Percentiles rank a stretch among this genome's conserved stretches.
These are phyloP conservation scores for Ceratocystis cubensis DNA, from an alignment of 2,329 filamentous ascomycete genomes.

Conservation along the genomic window DNA sequence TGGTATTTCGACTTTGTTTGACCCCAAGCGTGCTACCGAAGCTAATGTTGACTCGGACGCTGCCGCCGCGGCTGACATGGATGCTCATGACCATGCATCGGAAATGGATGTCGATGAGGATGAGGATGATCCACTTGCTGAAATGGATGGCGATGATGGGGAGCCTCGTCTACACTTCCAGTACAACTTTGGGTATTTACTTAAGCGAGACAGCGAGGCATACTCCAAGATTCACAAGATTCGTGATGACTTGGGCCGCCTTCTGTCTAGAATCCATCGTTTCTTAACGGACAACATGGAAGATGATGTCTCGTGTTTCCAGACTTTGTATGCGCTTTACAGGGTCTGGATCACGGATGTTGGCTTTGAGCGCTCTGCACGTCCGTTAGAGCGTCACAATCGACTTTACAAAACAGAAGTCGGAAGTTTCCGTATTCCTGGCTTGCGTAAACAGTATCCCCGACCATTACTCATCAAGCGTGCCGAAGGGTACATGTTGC, in stretches of 20 bases:
- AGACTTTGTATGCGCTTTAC: conserved; percentile 81
- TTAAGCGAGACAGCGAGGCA: conserved; percentile 42
- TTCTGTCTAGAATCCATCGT: conserved; percentile 69
- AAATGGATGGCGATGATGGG: conserved; percentile 58
- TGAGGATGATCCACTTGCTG: conserved; percentile 43
- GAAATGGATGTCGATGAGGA: conserved; percentile 35
- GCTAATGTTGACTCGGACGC: conserved; percentile 29
- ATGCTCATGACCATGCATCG: conserved; percentile 30
- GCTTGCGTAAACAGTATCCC: conserved; percentile 82
- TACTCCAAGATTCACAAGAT: conserved; percentile 71
- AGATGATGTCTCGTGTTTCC: conserved; percentile 93
- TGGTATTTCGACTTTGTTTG: conserved; percentile 80
- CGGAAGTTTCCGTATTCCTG: conserved; percentile 86
- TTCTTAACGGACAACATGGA: conserved; percentile 78
- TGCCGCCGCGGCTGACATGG: conserved; percentile 38
- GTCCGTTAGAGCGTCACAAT: conserved; percentile 77
- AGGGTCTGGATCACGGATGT: conserved; percentile 96
- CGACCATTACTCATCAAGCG: conserved; percentile 82
- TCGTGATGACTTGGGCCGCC: conserved; percentile 64
- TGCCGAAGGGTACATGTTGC: conserved; percentile 86
- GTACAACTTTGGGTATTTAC: conserved; percentile 76
- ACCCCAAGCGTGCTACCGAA: conserved; percentile 55
- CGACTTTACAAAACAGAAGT: conserved; percentile 77
- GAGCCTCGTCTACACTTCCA: conserved; percentile 75
- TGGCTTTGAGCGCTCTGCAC: conserved; percentile 87